These are phyloP conservation scores for Halophytophthora polymorphica DNA, from an alignment of 352 stramenopile genomes.

Conservation along the genomic window DNA sequence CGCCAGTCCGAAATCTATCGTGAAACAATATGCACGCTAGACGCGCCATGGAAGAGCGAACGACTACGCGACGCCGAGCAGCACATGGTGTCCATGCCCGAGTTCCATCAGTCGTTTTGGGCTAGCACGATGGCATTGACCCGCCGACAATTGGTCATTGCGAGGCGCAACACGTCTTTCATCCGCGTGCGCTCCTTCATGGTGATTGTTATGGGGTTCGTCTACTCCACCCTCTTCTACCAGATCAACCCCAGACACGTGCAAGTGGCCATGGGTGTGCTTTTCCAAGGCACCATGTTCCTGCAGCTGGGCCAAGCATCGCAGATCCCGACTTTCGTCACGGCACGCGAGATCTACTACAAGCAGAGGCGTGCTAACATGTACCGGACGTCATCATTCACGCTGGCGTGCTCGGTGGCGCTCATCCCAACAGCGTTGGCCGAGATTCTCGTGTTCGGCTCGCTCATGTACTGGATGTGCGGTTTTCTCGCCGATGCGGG, in stretches of 20 bases:
- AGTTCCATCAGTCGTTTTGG: conserved; percentile 39
- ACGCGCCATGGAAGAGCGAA: conserved; percentile 9
- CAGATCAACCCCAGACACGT: conserved; percentile 14
- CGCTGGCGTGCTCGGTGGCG: conserved; percentile 25
- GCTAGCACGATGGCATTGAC: conserved; percentile 32
- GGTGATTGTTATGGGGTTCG: conserved; percentile 18
- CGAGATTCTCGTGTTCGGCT: conserved; percentile 64
- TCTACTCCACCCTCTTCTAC: conserved; percentile 25
- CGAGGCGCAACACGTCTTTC: conserved; percentile 18
- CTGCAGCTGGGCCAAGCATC: conserved; percentile 48
- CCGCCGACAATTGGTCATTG: conserved; percentile 41
- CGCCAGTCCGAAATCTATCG: conserved; percentile 21
- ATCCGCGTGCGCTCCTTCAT: conserved; percentile 13
- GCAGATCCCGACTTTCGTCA: conserved; percentile 59
- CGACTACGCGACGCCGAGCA: conserved; percentile 1
- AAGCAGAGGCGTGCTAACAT: conserved; percentile 67
- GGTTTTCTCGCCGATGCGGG: conserved; percentile 33
- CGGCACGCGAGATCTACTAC: conserved; percentile 52
- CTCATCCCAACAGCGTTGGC: conserved; percentile 24
- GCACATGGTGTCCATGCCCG: conserved; percentile 50
- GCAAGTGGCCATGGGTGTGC: conserved; percentile 41
- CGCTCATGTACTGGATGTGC: conserved; percentile 76
- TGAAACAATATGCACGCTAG: conserved; percentile 57
- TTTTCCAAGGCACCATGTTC: conserved; percentile 70
- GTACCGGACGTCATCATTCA: conserved; percentile 52